A percentile compares a stretch with the other conserved stretches of the same genome.
Conservation (phyloP, 192 early-diverging fungal genomes). For the Chytriomyces hyalinus region DNA sequence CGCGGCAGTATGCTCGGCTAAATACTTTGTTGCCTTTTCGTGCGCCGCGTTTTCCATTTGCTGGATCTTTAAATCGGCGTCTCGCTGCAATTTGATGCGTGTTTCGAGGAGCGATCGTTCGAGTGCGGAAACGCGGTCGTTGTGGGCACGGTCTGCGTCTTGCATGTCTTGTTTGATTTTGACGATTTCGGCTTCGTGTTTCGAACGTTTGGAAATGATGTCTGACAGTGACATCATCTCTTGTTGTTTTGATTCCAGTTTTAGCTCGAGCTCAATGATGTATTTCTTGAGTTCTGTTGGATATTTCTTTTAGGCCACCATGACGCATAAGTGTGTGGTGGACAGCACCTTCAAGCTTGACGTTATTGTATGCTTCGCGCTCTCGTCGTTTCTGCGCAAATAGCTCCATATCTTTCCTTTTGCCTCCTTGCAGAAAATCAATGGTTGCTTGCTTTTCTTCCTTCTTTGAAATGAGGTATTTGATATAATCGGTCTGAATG, state of each 20-base stretch:
- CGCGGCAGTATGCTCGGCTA: conserved; percentile 47
- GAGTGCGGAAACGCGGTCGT: conserved; percentile 37
- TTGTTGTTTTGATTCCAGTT: conserved; percentile 51
- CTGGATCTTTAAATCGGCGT: conserved; percentile 55
- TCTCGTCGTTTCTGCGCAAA: background rate
- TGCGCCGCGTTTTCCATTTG: conserved; percentile 61
- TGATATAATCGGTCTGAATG: conserved; percentile 55
- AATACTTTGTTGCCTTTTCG: conserved; percentile 58
- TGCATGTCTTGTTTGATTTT: conserved; percentile 49
- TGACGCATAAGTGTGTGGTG: conserved; percentile 1
- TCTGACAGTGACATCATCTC: conserved; percentile 53
- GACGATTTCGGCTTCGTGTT: conserved; percentile 52
- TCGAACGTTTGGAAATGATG: conserved; percentile 52
- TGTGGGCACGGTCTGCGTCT: conserved; percentile 48
- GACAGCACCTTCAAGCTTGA: background rate
- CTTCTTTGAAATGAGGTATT: conserved; percentile 55
- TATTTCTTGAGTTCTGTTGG: conserved; percentile 40
- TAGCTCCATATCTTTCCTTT: background rate
- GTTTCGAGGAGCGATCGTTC: conserved; percentile 54
- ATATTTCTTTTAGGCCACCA: background rate
- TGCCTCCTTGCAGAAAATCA: background rate
- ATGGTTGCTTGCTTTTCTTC: conserved; percentile 47
- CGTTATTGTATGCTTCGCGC: conserved; percentile 27
- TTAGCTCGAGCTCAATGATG: conserved; percentile 46
- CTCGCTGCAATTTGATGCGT: conserved; percentile 58